phyloP scores from a whole-genome alignment of 495 filamentous ascomycete species.

The Astrocystis sublimbata region DNA sequence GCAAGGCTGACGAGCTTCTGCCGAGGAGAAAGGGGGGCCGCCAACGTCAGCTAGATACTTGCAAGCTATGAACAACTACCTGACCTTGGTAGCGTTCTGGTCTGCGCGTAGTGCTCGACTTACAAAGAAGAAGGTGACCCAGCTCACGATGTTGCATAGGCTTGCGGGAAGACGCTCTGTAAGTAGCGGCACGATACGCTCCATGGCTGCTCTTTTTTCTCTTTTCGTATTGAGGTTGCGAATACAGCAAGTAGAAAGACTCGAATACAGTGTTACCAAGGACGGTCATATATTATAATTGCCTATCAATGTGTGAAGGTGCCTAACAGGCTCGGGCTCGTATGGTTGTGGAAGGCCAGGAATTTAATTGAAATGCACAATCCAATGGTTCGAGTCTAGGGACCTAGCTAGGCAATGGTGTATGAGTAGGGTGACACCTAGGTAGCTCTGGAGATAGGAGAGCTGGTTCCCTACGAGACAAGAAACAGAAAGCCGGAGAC shows the following conservation, averaged over 20 bases:
- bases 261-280: background rate
- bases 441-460: too few relatives aligned
- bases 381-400: background rate
- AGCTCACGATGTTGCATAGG: conserved; percentile 29
- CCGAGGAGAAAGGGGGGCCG: too few relatives aligned
- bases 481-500: background rate
- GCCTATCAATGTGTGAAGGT: background rate
- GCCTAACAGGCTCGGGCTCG: background rate
- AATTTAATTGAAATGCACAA: background rate
- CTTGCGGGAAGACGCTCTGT: conserved; percentile 16
- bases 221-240: background rate
- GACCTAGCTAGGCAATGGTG: background rate
- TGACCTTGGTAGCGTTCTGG: background rate
- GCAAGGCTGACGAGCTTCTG: conserved; percentile 34
- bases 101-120: background rate
- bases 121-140: conserved; percentile 36
- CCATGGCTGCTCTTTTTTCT: conserved; percentile 11
- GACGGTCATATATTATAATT: too few relatives aligned
- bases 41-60: background rate
- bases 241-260: background rate
- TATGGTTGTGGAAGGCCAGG: background rate
- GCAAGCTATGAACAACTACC: too few relatives aligned
- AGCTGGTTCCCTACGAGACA: too few relatives aligned
- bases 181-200: background rate
- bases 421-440: background rate